These are phyloP conservation scores for Epichloe coenophiala DNA, from an alignment of 2,329 filamentous ascomycete species.

Conservation along the genomic window DNA sequence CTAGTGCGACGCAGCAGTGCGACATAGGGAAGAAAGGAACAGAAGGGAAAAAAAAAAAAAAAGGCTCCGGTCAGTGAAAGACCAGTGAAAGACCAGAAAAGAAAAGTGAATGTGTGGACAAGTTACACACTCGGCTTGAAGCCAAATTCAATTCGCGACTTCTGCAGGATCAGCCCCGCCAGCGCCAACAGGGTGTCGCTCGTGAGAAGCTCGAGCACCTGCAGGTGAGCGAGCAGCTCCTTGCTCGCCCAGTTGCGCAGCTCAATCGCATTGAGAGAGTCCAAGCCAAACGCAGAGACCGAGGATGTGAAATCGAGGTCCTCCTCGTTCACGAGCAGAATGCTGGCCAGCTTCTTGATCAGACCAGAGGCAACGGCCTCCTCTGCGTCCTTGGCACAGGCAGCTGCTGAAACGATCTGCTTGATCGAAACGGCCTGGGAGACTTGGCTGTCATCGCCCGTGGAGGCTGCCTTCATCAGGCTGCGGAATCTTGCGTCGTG, in stretches of 20 bases:
- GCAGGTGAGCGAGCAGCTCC: slow-evolving; percentile 27
- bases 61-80: too few species aligned
- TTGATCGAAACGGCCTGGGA: slow-evolving; percentile 10
- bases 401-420: background rate
- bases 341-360: slow-evolving; percentile 22
- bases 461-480: background rate
- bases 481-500: slow-evolving; percentile 3
- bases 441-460: background rate
- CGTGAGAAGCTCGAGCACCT: slow-evolving; percentile 41
- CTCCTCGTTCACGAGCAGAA: slow-evolving; percentile 12
- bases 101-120: too few species aligned
- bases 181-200: slow-evolving; percentile 26
- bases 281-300: slow-evolving; percentile 20
- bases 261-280: slow-evolving; percentile 36
- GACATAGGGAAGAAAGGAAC: too few species aligned
- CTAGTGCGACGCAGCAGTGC: too few species aligned
- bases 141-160: slow-evolving; percentile 12
- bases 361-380: slow-evolving; percentile 12
- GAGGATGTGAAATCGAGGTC: slow-evolving; percentile 7
- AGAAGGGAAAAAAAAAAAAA: too few species aligned
- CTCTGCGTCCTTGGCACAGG: slow-evolving; percentile 4
- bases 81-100: too few species aligned
- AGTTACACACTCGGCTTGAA: background rate
- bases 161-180: slow-evolving; percentile 14
- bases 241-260: slow-evolving; percentile 37